Base-by-base conservation (phyloP, 164 flowering plant species). In the Pachysandra terminalis region DNA sequence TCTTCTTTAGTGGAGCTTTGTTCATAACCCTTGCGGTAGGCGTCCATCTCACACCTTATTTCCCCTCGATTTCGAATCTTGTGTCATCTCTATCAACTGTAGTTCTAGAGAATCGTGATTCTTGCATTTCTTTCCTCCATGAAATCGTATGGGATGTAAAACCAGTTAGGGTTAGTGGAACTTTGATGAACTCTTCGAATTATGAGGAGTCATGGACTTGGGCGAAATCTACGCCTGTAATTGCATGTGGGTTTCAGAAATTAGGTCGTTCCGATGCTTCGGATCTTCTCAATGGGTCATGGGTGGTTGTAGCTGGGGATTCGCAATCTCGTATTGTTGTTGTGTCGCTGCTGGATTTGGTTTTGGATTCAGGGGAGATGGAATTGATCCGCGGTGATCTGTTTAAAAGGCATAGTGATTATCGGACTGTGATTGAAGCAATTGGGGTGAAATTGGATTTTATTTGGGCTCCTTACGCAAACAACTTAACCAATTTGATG, bases 301-400 rank as follows among this genome's bases (percentile, higher is more conserved):
- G 99, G 99, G 80, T 92, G 60, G 90, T 90, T 0, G 90, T 93
- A 0, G 94, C 93, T 8, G 97, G 98, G 66, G 98, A 96, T 68
- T 96, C 99, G 0, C 91, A 96, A 53, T 95, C 97, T 0, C 78
- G 97, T 2, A 70, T 90, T 9, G 45, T 93, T 45, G 84, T 74
- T 0, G 74, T 85, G 3, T 83, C 93, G 0, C 74, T 93, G 68
- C 73, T 92, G 63, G 65, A 67, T 60, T 78, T 90, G 82, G 70
- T 90, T 60, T 52, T 90, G 81, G 89, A 81, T 54, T 41, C 78
- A 0, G 71, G 75, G 1, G 72, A 72, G 28, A 74, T 89, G 87
- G 85, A 79, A 9, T 66, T 70, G 2, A 63, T 81, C 23, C 73
- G 62, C 13, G 79, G 71, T 9, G 88, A 87, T 79, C 73, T 91